Base-by-base conservation (phyloP, 2,329 filamentous ascomycete genomes). In the Colletotrichum falcatum region DNA sequence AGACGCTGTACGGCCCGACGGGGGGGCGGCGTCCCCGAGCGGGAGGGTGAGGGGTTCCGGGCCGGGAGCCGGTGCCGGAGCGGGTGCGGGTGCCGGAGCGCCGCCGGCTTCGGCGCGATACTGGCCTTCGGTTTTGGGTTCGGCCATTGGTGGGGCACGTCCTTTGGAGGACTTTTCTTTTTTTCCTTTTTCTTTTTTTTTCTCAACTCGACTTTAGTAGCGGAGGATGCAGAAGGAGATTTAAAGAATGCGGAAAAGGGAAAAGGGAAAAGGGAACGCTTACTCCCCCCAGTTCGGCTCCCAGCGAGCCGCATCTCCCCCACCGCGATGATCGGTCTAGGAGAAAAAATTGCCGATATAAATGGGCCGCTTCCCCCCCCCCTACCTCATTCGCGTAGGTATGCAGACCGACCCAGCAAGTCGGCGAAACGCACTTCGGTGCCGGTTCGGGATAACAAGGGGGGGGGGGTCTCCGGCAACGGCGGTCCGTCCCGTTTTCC, bases 1-100 rank as follows among this genome's bases (percentile, higher is more conserved):
- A 78, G 37, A 77, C 67, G 60, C 74, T 75, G 39, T 78, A 78
- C 5, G 60, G 54, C 60, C 60, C 65, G 9, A 54, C 26, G 8
- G 42, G 28, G 33, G 42, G 18, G 39, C 46, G 8, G 46, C 58
- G 23, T 39, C 37, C 14, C 23, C 59, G 28, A 71, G 20, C 28
- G 68, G 65, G 7, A 69, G 30, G 14, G 48, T 64, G 23, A 71
- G 68, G 26, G 53, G 53, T 59, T 71, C 68, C 53, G 53, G 58
- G 33, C 39, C 56, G 56, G 55, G 16, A 8, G n/a, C 26, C 35
- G 33, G 5, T n/a, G n/a, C n/a, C n/a, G n/a, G n/a, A 5, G 8
- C 26, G 30, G 59, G 16, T 11, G 30, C 30, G 8, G 42, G 12
- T 20, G n/a, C 51, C 35, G 7, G 51, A 30, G 33, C 2, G 49